A percentile compares a stretch with the other conserved stretches of the same genome.
Evolutionary conservation across 2,329 filamentous ascomycete species (phyloP).

Genomic region (Aspergillus piperis): DNA sequence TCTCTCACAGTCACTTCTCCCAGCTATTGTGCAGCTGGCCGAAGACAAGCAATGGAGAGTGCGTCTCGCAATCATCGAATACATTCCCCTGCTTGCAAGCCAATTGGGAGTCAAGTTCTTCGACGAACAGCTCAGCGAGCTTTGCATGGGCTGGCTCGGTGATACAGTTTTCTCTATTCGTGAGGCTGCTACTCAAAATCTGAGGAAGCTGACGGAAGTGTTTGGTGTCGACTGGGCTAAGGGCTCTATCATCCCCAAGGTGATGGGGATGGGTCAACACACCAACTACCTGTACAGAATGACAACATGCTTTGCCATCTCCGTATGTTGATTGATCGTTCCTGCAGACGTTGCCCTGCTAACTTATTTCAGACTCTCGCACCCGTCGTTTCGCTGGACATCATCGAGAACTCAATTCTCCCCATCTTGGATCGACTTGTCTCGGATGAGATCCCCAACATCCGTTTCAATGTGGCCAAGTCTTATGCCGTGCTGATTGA

Average conservation of each 20-base stretch:
- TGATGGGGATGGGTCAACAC: conserved; percentile 97
- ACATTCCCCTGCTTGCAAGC: conserved; percentile 92
- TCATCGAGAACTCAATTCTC: conserved; percentile 89
- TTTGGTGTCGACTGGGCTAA: conserved; percentile 98
- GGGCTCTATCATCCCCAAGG: conserved; percentile 96
- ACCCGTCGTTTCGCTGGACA: conserved; percentile 86
- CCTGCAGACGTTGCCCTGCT: conserved; percentile 19
- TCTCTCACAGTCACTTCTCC: conserved; percentile 91
- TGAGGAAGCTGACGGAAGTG: conserved; percentile 98
- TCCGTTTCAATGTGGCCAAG: conserved; percentile 99
- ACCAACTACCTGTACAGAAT: conserved; percentile 99
- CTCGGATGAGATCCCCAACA: conserved; percentile 94
- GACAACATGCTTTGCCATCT: conserved; percentile 99
- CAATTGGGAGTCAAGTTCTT: conserved; percentile 98
- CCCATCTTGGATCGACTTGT: conserved; percentile 96
- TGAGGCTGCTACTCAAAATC: conserved; percentile 93
- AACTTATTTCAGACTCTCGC: conserved; percentile 73
- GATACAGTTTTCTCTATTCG: conserved; percentile 98
- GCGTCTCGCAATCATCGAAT: conserved; percentile 96
- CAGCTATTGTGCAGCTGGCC: conserved; percentile 93
- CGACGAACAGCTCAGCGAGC: conserved; percentile 89
- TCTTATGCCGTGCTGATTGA: conserved; percentile 89
- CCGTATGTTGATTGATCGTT: conserved; percentile 63
- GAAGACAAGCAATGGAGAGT: conserved; percentile 99
- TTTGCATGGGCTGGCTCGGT: conserved; percentile 98